Percentiles rank a stretch among this genome's conserved stretches.
Conservation (phyloP, 768 basidiomycete genomes). For the Boletus reticulatus region DNA sequence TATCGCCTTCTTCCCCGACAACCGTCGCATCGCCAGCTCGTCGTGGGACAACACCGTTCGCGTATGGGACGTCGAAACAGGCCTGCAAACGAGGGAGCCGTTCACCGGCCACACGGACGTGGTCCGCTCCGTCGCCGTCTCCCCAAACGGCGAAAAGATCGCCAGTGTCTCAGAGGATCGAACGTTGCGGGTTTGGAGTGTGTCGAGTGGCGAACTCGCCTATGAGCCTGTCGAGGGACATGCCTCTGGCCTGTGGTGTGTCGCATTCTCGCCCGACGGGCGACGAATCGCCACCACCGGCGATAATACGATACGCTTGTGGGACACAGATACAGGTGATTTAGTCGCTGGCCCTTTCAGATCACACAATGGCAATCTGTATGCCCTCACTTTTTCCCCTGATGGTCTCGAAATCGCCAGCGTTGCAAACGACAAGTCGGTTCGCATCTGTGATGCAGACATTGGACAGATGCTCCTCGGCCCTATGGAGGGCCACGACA, state of each 20-base stretch:
- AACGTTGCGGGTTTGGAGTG: conserved; percentile 28
- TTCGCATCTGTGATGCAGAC: conserved; percentile 32
- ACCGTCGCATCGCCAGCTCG: conserved; percentile 21
- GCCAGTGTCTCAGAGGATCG: conserved; percentile 30
- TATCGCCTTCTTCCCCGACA: conserved; percentile 30
- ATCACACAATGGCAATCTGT: conserved; percentile 32
- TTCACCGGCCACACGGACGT: conserved; percentile 29
- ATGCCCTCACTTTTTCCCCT: conserved; percentile 38
- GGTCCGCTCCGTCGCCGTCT: conserved; percentile 30
- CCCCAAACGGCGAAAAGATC: conserved; percentile 25
- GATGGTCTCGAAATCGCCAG: conserved; percentile 32
- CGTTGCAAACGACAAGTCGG: conserved; percentile 30
- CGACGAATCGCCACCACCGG: conserved; percentile 31
- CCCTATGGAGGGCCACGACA: conserved; percentile 28
- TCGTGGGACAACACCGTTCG: conserved; percentile 28
- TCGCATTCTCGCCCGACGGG: conserved; percentile 33
- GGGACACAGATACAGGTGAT: conserved; percentile 28
- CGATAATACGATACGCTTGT: conserved; percentile 32
- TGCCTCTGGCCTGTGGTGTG: conserved; percentile 25
- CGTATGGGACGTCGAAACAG: conserved; percentile 27
- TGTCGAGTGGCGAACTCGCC: conserved; percentile 17
- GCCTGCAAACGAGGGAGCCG: conserved; percentile 10
- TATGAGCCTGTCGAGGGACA: conserved; percentile 29
- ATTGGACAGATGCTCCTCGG: conserved; percentile 35
- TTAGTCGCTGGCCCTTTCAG: conserved; percentile 27